Conservation (phyloP, 805 yeast species). For the Candida corydali region DNA sequence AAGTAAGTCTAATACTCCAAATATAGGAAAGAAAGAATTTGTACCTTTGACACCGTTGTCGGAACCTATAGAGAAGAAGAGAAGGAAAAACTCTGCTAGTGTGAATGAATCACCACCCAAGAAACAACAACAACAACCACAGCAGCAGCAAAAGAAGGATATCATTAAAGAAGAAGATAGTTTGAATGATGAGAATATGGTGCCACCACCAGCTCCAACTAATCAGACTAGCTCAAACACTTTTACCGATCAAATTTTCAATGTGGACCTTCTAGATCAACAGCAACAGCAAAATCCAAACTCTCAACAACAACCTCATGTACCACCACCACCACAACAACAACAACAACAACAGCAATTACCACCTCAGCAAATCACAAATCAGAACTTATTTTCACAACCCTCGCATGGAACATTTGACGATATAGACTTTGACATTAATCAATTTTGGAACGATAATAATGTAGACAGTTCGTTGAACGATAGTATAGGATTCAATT, state of each 20-base stretch:
- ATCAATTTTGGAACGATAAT: slow-evolving; percentile 29
- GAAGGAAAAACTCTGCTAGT: slow-evolving; percentile 20
- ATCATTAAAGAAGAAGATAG: slow-evolving; percentile 22
- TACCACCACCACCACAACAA: neutral
- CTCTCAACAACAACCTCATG: neutral
- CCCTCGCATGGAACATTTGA: slow-evolving; percentile 26
- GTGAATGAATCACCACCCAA: slow-evolving; percentile 34
- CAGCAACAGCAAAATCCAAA: neutral
- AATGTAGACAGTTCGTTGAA: slow-evolving; percentile 25
- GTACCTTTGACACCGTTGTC: slow-evolving; percentile 40
- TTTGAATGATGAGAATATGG: slow-evolving; percentile 12
- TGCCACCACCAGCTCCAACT: slow-evolving; percentile 3
- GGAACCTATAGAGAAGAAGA: slow-evolving; percentile 26
- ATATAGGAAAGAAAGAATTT: slow-evolving; percentile 32
- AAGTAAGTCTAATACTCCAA: slow-evolving; percentile 19
- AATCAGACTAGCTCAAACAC: slow-evolving; percentile 15
- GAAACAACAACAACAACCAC: slow-evolving; percentile 10
- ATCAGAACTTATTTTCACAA: slow-evolving; percentile 8
- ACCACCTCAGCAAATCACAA: neutral
- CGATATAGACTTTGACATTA: slow-evolving; percentile 43
- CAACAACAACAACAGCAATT: neutral
- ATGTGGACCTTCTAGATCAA: slow-evolving; percentile 29
- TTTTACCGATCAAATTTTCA: slow-evolving; percentile 30
- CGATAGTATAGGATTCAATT: slow-evolving; percentile 36
- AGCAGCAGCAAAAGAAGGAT: slow-evolving; percentile 15